Conservation (phyloP, 176 grass and related monocot genomes). For the Hyparrhenia diplandra region DNA sequence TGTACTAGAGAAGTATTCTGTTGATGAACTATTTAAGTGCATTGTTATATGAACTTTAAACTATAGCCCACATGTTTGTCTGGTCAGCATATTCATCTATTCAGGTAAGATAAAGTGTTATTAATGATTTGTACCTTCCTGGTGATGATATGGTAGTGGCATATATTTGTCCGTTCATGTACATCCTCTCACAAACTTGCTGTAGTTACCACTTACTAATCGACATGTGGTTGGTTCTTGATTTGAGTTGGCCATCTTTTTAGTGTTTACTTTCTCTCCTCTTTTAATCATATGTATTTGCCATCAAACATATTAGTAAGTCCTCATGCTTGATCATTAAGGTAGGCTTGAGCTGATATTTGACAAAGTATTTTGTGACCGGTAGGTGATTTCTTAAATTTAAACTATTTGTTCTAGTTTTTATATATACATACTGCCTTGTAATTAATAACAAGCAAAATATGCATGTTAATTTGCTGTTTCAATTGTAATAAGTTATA, state of each 20-base stretch:
- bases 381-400: background rate
- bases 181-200: too few relatives aligned
- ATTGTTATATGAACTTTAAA: background rate
- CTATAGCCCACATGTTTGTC: background rate
- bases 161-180: too few relatives aligned
- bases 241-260: background rate
- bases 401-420: background rate
- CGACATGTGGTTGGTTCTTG: background rate
- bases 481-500: too few relatives aligned
- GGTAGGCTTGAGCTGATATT: background rate
- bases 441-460: background rate
- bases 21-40: background rate
- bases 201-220: too few relatives aligned
- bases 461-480: background rate
- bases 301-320: too few relatives aligned
- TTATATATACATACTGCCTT: background rate
- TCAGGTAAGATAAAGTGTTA: background rate
- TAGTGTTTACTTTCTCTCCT: background rate
- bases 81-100: background rate
- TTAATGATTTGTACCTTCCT: too few relatives aligned
- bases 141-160: too few relatives aligned
- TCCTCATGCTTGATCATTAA: background rate
- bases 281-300: background rate
- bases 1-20: background rate
- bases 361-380: background rate